Evolutionary conservation across 768 basidiomycete genomes (phyloP).

Genomic region (Kwoniella heveanensis): DNA sequence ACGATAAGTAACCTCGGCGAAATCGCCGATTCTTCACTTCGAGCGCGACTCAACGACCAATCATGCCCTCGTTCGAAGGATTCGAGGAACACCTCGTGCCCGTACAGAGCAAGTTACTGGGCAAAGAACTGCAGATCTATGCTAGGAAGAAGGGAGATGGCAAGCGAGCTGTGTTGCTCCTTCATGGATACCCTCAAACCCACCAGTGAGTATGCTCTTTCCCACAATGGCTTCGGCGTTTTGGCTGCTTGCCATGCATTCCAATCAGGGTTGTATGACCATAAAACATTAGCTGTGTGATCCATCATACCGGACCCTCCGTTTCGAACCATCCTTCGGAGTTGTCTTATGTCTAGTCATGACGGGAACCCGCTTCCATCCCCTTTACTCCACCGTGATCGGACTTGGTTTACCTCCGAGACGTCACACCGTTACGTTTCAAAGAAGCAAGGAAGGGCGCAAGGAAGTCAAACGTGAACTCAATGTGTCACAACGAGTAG

Average conservation of each 20-base stretch:
- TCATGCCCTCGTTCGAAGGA: constrained; percentile 23
- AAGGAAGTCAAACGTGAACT: too few species aligned
- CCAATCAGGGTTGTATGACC: not conserved
- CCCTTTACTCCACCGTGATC: not conserved
- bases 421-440: too few species aligned
- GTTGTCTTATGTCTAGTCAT: too few species aligned
- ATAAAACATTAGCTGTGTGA: not conserved
- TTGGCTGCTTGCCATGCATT: too few species aligned
- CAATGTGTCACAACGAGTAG: too few species aligned
- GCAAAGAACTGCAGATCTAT: constrained; percentile 16
- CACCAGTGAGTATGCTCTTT: constrained; percentile 24
- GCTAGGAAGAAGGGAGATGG: constrained; percentile 17
- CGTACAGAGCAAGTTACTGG: constrained; percentile 17
- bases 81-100: constrained; percentile 10
- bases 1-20: not conserved
- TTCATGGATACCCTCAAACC: constrained; percentile 47
- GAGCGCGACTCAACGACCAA: too few species aligned
- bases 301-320: not conserved
- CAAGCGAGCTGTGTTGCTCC: constrained; percentile 30
- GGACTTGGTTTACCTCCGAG: not conserved
- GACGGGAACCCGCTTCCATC: not conserved
- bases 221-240: too few species aligned
- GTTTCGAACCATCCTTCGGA: not conserved
- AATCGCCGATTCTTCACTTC: not conserved
- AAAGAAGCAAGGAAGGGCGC: too few species aligned